These are phyloP conservation scores for Camillea tinctor DNA, from an alignment of 2,329 filamentous ascomycete genomes.

Conservation along the genomic window DNA sequence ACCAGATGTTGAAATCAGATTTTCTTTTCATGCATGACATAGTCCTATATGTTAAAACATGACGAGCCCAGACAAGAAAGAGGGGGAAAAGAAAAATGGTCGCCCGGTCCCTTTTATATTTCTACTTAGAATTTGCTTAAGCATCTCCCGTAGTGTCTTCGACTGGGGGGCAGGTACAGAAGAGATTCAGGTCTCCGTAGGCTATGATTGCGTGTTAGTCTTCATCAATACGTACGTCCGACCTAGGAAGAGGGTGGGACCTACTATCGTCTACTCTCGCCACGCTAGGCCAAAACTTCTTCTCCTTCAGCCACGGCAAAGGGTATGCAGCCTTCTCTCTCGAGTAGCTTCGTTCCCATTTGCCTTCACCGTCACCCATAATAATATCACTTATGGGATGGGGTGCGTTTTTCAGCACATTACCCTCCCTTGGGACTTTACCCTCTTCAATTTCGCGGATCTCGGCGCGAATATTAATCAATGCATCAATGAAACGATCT, in stretches of 20 bases:
- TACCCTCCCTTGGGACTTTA: conserved; percentile 68
- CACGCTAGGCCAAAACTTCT: conserved; percentile 96
- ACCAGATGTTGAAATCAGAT: not conserved
- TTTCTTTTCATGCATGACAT: not conserved
- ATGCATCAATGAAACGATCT: conserved; percentile 86
- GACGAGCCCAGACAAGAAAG: not conserved
- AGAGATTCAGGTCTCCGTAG: conserved; percentile 88
- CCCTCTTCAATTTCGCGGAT: conserved; percentile 83
- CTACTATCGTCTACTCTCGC: conserved; percentile 84
- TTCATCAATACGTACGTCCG: not conserved
- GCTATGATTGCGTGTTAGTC: conserved; percentile 45
- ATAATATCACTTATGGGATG: conserved; percentile 83
- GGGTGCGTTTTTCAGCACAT: conserved; percentile 86
- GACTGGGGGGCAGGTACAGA: conserved; percentile 90
- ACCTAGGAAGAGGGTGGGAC: conserved; percentile 33
- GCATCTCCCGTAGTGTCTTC: conserved; percentile 53
- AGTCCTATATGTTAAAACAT: not conserved
- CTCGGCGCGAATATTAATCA: conserved; percentile 83
- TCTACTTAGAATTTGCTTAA: not conserved
- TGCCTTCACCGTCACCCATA: conserved; percentile 49
- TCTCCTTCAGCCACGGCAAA: conserved; percentile 77
- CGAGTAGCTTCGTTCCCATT: conserved; percentile 82
- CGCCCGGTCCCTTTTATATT: not conserved
- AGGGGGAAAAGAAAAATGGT: not conserved
- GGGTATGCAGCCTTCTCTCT: conserved; percentile 87